Evolutionary conservation across 2,329 filamentous ascomycete species (phyloP).

Genomic region (Epichloe sp.): DNA sequence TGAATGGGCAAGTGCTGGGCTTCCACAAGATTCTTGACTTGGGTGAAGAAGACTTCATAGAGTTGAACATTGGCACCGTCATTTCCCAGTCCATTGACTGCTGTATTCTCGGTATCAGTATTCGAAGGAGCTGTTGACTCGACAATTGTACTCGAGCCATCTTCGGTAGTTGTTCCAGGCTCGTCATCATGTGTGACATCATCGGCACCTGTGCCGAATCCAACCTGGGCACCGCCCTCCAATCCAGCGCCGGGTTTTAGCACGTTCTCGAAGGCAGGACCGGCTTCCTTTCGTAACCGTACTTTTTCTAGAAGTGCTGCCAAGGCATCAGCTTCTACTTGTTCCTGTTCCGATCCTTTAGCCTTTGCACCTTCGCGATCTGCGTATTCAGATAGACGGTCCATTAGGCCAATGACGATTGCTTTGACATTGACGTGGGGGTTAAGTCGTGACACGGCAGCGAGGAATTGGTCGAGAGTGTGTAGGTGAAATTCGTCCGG

Average conservation of each 20-base stretch:
- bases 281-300: slow-evolving; percentile 47
- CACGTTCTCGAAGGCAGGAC: slow-evolving; percentile 7
- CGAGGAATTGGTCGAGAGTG: slow-evolving; percentile 88
- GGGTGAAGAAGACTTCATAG: slow-evolving; percentile 94
- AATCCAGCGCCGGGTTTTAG: slow-evolving; percentile 20
- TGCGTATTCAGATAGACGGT: slow-evolving; percentile 88
- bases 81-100: slow-evolving; percentile 31
- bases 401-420: slow-evolving; percentile 97
- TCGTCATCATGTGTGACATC: slow-evolving; percentile 13
- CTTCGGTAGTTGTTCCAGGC: slow-evolving; percentile 13
- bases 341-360: slow-evolving; percentile 55
- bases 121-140: slow-evolving; percentile 25
- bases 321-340: slow-evolving; percentile 75
- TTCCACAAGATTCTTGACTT: slow-evolving; percentile 87
- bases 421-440: slow-evolving; percentile 96
- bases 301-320: slow-evolving; percentile 65
- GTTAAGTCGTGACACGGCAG: slow-evolving; percentile 82
- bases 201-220: slow-evolving; percentile 20
- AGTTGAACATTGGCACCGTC: slow-evolving; percentile 62
- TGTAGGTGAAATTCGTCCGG: slow-evolving; percentile 97
- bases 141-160: slow-evolving; percentile 18
- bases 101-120: slow-evolving; percentile 34
- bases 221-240: slow-evolving; percentile 15
- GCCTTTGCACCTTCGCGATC: slow-evolving; percentile 69
- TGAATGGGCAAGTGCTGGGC: slow-evolving; percentile 84